phyloP scores from a whole-genome alignment of 139 green algal species.

The Chlorella sp. region DNA sequence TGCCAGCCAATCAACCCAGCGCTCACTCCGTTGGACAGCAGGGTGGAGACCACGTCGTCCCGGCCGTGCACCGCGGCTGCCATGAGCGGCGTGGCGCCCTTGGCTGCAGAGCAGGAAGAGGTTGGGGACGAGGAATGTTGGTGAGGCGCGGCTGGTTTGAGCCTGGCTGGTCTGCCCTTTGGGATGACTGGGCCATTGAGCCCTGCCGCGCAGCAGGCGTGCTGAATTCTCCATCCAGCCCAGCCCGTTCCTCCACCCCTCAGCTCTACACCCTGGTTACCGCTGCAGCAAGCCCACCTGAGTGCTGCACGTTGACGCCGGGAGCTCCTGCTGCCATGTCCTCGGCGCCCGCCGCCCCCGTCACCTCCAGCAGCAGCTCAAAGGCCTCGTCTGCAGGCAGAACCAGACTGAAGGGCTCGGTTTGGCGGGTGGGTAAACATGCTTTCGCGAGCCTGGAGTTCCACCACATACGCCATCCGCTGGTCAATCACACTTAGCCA shows the following conservation, averaged over 20 bases:
- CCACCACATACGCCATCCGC: too few species aligned
- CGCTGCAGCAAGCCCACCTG: background rate
- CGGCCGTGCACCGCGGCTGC: slow-evolving; percentile 75
- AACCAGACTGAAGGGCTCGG: too few species aligned
- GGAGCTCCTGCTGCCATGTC: slow-evolving; percentile 28
- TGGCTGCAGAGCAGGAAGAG: slow-evolving; percentile 4
- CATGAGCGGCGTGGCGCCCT: slow-evolving; percentile 82
- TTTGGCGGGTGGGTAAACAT: too few species aligned
- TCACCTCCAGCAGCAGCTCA: slow-evolving; percentile 53
- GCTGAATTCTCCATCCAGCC: too few species aligned
- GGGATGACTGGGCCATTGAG: background rate
- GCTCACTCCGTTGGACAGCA: slow-evolving; percentile 66
- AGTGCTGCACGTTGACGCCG: slow-evolving; percentile 52
- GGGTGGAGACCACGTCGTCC: slow-evolving; percentile 53
- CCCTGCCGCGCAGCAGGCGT: too few species aligned
- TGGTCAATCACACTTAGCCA: background rate
- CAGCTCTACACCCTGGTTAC: background rate
- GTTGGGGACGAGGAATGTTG: background rate
- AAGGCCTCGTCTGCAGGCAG: slow-evolving; percentile 50
- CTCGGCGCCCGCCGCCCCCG: slow-evolving; percentile 47
- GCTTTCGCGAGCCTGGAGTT: too few species aligned
- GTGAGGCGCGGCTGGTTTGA: background rate
- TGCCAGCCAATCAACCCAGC: too few species aligned
- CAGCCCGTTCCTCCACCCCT: background rate
- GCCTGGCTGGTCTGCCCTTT: background rate